Base-by-base conservation (phyloP, 1,284 basidiomycete genomes). In the Laetiporus sulphureus region DNA sequence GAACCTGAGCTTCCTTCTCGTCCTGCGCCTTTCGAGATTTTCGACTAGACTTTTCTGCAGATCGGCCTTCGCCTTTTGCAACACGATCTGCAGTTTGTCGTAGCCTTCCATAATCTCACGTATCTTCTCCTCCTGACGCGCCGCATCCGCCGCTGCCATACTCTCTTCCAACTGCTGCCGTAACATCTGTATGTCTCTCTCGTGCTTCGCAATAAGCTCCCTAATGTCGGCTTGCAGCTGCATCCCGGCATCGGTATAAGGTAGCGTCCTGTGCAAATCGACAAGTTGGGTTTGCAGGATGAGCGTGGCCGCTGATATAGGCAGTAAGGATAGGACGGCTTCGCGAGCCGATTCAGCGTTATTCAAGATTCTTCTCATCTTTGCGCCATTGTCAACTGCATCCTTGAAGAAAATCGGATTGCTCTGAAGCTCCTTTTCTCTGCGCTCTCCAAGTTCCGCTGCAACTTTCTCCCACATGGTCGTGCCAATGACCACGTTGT, bases 401-500 rank as follows among this genome's bases (percentile, higher is more conserved):
- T 43, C 38, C 31, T 48, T 45, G 46, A 48, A 50, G 31, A 50
- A 39, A 18, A 23, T 25, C 19, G 27, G n/a, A 15, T 48, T 42
- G 16, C 21, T 41, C 16, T 4, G n/a, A 10, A 38, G 30, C 22
- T 43, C 42, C 3, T 13, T 20, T 16, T 43, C 36, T 19, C 43
- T 23, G 23, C 21, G 13, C 16, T 20, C 34, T 13, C 38, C 33
- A 22, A 32, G 15, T 12, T 40, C 33, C 23, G 29, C 29, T 34
- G 62, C 56, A 13, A 52, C 50, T 7, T 32, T 19, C 5, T 47
- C 50, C 56, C 57, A 59, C 56, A 57, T 56, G 4, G 36, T 44
- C 24, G 57, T 59, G n/a, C 46, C 49, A 30, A 59, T 45, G 10
- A 50, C 18, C 27, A 57, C 53, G 39, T 58, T 59, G 38, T 36